These are phyloP conservation scores for Podospora tetraspora DNA, from an alignment of 495 filamentous ascomycete genomes.

Conservation along the genomic window DNA sequence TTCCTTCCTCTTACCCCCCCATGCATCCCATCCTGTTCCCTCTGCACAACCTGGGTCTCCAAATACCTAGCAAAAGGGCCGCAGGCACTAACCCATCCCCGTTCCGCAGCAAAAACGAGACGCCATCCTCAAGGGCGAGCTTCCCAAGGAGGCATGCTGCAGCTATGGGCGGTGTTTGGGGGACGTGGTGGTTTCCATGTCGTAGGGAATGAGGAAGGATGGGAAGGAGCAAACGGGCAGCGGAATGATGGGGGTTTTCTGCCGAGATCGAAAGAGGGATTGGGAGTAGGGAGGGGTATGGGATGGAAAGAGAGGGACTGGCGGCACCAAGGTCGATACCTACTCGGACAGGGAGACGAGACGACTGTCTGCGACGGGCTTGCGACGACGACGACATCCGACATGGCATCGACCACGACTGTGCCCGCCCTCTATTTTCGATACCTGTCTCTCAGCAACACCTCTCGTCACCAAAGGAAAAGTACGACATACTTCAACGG, in stretches of 20 bases:
- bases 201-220: background rate
- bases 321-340: too few relatives aligned
- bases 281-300: too few relatives aligned
- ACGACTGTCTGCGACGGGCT: background rate
- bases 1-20: background rate
- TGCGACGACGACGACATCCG: background rate
- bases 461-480: background rate
- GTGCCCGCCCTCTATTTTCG: background rate
- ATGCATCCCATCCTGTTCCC: background rate
- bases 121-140: constrained; percentile 40
- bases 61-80: background rate
- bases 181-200: constrained; percentile 42
- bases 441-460: background rate
- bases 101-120: constrained; percentile 40
- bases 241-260: background rate
- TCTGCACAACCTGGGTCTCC: too few relatives aligned
- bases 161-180: constrained; percentile 45
- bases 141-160: constrained; percentile 45
- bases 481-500: background rate
- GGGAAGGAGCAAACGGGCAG: background rate
- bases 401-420: background rate
- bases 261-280: background rate
- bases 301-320: background rate
- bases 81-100: background rate
- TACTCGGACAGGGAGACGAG: background rate